phyloP scores from a whole-genome alignment of 371 early-diverging fungal species.

The Mortierella sp. region DNA sequence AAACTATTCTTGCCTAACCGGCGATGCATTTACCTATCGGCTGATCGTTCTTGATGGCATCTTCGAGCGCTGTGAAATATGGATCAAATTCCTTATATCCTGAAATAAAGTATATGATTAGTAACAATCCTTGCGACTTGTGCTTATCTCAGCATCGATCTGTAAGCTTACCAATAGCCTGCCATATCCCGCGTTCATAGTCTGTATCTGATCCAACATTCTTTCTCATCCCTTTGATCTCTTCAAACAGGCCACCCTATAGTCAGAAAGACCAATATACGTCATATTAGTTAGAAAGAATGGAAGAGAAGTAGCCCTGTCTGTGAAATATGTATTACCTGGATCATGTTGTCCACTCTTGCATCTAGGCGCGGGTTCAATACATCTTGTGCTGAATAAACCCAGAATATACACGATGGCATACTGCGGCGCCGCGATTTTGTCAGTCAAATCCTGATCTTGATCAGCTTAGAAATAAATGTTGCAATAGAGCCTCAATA shows the following conservation, averaged over 20 bases:
- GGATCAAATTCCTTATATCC: conserved; percentile 89
- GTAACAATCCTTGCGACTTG: not conserved
- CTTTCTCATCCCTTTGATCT: conserved; percentile 78
- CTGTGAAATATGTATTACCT: conserved; percentile 29
- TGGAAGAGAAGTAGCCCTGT: not conserved
- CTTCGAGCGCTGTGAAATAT: conserved; percentile 71
- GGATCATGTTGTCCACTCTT: conserved; percentile 90
- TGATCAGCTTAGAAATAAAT: not conserved
- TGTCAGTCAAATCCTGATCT: conserved; percentile 1
- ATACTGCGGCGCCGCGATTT: conserved; percentile 48
- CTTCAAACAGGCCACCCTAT: conserved; percentile 83
- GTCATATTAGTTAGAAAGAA: not conserved
- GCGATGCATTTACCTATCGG: conserved; percentile 21
- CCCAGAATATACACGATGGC: conserved; percentile 87
- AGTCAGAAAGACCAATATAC: not conserved
- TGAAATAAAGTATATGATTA: conserved; percentile 17
- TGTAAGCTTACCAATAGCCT: conserved; percentile 77
- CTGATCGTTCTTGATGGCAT: conserved; percentile 20
- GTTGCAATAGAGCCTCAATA: not conserved
- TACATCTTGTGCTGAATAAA: conserved; percentile 76
- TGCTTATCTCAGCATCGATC: not conserved
- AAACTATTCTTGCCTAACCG: not conserved
- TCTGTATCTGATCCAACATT: conserved; percentile 66
- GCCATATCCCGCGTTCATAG: conserved; percentile 85
- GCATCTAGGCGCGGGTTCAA: conserved; percentile 84